Evolutionary conservation across 257 asterid genomes (phyloP), one percentile per base, ranked within the genome.

Genomic region (Salvia miltiorrhiza): DNA sequence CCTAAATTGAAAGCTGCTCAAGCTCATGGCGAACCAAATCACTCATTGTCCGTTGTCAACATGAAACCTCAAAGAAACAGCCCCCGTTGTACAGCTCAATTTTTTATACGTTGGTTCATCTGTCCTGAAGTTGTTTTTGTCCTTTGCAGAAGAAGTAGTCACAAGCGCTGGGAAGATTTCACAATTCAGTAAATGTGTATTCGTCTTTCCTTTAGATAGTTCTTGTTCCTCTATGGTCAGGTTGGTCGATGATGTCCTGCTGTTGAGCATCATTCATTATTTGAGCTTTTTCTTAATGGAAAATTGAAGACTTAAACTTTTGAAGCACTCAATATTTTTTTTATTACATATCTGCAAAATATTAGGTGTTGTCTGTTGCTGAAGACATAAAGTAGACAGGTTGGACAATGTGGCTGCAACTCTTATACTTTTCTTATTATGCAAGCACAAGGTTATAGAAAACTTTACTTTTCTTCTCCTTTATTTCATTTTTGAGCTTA

Each of bases 81-180:
- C 80, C 76, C 50, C 76, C 50, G 52, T 24, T 65, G 76, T 57
- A 62, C 72, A 78, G 50, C 73, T 78, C 69, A 74, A 52, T 19
- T 48, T 75, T 72, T 40, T 40, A 49, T 64, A 69, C 52, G 35
- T 39, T 50, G 33, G 66, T 62, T 71, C 72, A 30, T 72, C 72
- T 61, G 53, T 70, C 80, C 77, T 79, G 72, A 84, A 79, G 73
- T 78, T 79, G 73, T 62, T 76, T 79, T 79, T 84, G 73, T 79
- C 85, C 80, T 82, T 81, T 82, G 85, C 87, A 81, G 89, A 84
- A 80, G 54, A 70, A 78, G 78, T 80, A 73, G 73, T 81, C 79
- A 70, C 82, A 82, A 72, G 80, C 63, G 60, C 73, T 61, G 76
- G 70, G 89, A 82, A 81, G 83, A 75, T 79, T 61, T 79, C 69